Evolutionary conservation across 371 early-diverging fungal species (phyloP).

Genomic region (Coemansia sp.): DNA sequence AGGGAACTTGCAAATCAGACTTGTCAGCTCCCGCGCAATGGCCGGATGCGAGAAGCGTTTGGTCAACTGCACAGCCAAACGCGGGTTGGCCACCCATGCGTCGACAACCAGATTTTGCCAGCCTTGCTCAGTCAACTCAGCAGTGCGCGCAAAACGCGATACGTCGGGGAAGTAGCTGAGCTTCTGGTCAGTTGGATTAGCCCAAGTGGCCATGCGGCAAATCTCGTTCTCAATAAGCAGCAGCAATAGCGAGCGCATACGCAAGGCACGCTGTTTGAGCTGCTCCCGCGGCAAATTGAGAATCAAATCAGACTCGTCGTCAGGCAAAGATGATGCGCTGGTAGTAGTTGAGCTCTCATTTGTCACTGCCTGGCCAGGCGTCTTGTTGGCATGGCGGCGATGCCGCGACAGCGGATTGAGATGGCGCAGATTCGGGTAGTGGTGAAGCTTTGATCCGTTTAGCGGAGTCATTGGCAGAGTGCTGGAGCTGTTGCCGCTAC

Average conservation of each 20-base stretch:
- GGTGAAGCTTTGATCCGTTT: constrained; percentile 8
- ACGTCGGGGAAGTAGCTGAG: constrained; percentile 32
- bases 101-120: constrained; percentile 76
- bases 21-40: constrained; percentile 69
- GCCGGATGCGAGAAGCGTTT: constrained; percentile 69
- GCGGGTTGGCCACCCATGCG: constrained; percentile 81
- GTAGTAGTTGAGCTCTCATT: constrained; percentile 20
- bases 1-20: constrained; percentile 64
- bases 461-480: constrained; percentile 7
- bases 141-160: constrained; percentile 19
- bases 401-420: constrained; percentile 36
- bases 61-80: constrained; percentile 75
- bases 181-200: constrained; percentile 61
- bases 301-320: constrained; percentile 21
- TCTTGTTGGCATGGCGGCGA: constrained; percentile 12
- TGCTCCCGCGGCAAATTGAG: constrained; percentile 50
- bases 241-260: constrained; percentile 63
- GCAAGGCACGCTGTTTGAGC: constrained; percentile 55
- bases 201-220: constrained; percentile 78
- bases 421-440: constrained; percentile 31
- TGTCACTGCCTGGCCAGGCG: not conserved
- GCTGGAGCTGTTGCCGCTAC: not conserved
- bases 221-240: constrained; percentile 88
- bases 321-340: constrained; percentile 31
- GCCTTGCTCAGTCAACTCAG: constrained; percentile 58